Evolutionary conservation across 140 eudicot species (phyloP), one percentile per base, ranked within the genome.

Genomic region (Oenanthe javanica): DNA sequence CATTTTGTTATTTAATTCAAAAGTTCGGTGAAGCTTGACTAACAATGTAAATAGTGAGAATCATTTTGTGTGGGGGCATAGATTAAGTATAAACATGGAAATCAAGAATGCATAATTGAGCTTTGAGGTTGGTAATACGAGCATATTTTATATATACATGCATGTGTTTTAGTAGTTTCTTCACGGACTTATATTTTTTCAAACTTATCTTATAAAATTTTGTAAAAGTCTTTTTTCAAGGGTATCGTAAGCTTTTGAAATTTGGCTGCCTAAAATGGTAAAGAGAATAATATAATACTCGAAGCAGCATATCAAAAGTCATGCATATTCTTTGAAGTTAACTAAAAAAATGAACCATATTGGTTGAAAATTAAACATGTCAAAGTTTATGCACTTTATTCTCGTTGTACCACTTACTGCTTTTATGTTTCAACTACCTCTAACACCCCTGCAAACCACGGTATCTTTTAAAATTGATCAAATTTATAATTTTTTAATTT

Each of bases 11-110:
- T 49, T 16, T 52, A 47, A 63, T 63, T 77, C 79, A 57, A 84
- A 84, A 42, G 84, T 55, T 84, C 55, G 86, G 84, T 81, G 70
- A 80, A 25, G 57, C 48, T 84, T 75, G 81, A 84, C 81, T 43
- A 40, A 50, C 36, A 31, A 36, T 72, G 48, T 42, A 46, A 72
- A 18, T 36, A n/a, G 25, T 21, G 5, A 57, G 45, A 61, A 81
- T 21, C 72, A 54, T 72, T n/a, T 81, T 80, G 78, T 40, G 78
- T 80, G 78, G 42, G 46, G 45, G 73, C 75, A 70, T 38, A 4
- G 15, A 46, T 79, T 23, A 27, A n/a, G 69, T 61, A 43, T 79
- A 64, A 9, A 79, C 42, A 4, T 64, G 61, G 57, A 46, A 45
- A 45, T 43, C 43, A 52, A 38, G 12, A 9, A 69, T 70, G 49